Evolutionary conservation across 129 eudicot genomes (phyloP), one percentile per base, ranked within the genome.

Genomic region (Gnaphalium uliginosum): DNA sequence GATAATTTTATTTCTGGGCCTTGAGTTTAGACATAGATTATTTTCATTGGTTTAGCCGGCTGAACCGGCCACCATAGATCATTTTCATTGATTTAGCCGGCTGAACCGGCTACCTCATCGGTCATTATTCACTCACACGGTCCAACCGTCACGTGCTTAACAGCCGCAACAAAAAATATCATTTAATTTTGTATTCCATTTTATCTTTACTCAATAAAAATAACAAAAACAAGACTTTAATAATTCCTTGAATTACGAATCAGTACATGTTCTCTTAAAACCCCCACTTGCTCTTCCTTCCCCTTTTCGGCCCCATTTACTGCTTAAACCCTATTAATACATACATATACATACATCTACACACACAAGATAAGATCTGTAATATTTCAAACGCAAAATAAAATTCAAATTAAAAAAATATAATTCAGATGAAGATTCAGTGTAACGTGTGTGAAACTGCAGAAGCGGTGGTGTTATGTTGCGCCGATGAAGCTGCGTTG

Each of bases 401-500:
- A 3, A 60, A 27, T 1, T 62, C 15, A 2, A 63, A 18, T 24
- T 62, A 5, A 61, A 29, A 61, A 24, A 62, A 23, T 11, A 62
- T 9, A 25, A 61, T 14, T 4, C 53, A 62, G 78, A 93, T 94
- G 98, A 94, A 94, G 93, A 94, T 94, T 76, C 96, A 88, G 89
- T 94, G 98, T 41, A 87, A 81, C 96, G 97, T 90, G 5, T 94
- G 98, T 65, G 97, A 87, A 77, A 69, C 63, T 39, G 96, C 90
- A 74, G 97, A 88, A 79, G 96, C 96, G 15, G 76, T 60, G 63
- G 93, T 90, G 77, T 56, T 94, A 22, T 94, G 98, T 76, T 94
- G 98, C 76, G 98, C 98, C 14, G 98, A 94, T 22, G 97, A 94
- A 86, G 98, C 98, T 65, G 96, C 97, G 26, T 85, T 94, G 65